phyloP scores from a whole-genome alignment of 163 green algal genomes.

The Prototheca cutis region DNA sequence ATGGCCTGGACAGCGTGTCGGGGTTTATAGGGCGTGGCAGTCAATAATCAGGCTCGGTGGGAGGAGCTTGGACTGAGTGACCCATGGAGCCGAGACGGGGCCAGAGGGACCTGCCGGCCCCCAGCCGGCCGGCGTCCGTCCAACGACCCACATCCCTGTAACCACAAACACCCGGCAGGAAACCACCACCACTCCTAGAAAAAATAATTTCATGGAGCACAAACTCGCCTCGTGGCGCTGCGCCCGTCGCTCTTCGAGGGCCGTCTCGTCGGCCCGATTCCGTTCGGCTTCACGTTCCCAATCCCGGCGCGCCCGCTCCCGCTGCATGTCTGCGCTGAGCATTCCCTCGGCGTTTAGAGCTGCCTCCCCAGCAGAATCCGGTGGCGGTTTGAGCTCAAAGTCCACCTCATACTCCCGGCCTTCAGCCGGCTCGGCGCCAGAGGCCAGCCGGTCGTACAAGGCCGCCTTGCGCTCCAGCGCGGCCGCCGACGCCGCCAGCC shows the following conservation, averaged over 20 bases:
- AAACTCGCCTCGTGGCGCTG: constrained; percentile 18
- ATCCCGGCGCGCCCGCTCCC: constrained; percentile 29
- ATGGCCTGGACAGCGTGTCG: constrained; percentile 13
- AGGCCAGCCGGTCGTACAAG: constrained; percentile 35
- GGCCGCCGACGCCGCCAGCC: constrained; percentile 24
- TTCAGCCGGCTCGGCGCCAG: background rate
- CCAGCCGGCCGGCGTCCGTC: too few relatives aligned
- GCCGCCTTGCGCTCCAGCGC: constrained; percentile 43
- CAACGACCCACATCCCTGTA: too few relatives aligned
- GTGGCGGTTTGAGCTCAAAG: constrained; percentile 16
- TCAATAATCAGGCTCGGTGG: too few relatives aligned
- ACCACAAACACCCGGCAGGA: too few relatives aligned
- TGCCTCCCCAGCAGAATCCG: background rate
- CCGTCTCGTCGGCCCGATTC: constrained; percentile 11
- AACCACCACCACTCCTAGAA: background rate
- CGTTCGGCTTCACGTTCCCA: constrained; percentile 38
- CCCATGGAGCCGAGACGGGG: too few relatives aligned
- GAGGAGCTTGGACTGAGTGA: too few relatives aligned
- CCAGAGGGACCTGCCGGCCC: too few relatives aligned
- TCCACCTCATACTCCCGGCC: constrained; percentile 21
- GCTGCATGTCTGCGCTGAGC: constrained; percentile 36
- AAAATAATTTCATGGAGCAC: background rate
- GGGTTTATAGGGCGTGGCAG: background rate
- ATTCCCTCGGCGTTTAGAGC: constrained; percentile 23
- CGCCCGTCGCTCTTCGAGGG: constrained; percentile 14